These are phyloP conservation scores for Sporothrix pallida DNA, from an alignment of 2,329 filamentous ascomycete species.

Conservation along the genomic window DNA sequence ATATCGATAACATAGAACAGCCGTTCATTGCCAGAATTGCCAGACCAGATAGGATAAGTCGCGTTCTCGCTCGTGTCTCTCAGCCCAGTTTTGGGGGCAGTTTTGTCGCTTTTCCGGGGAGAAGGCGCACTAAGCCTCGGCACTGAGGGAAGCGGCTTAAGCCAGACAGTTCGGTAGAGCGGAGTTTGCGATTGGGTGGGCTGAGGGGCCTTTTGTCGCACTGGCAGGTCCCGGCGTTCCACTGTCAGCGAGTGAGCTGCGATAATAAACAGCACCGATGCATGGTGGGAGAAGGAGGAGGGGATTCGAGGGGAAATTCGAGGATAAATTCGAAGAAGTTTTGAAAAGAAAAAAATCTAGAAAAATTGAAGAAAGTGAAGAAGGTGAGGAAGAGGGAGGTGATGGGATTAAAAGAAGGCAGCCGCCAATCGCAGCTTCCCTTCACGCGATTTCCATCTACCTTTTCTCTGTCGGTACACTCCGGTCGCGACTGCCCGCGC, in stretches of 20 bases:
- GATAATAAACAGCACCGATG: not conserved
- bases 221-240: not conserved
- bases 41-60: too few species aligned
- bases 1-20: too few species aligned
- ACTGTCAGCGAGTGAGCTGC: slow-evolving; percentile 6
- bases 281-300: too few species aligned
- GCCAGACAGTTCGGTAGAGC: slow-evolving; percentile 29
- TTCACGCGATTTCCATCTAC: not conserved
- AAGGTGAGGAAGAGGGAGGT: not conserved
- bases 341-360: not conserved
- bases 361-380: not conserved
- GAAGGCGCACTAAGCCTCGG: slow-evolving; percentile 33
- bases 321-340: not conserved
- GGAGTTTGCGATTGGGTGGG: slow-evolving; percentile 25
- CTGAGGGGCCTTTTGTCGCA: not conserved
- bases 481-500: slow-evolving; percentile 22
- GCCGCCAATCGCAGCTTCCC: not conserved
- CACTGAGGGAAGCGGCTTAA: slow-evolving; percentile 23
- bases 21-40: too few species aligned
- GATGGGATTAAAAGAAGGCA: not conserved
- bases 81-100: not conserved
- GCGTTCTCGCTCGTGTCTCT: not conserved
- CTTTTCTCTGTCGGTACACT: not conserved
- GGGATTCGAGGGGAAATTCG: not conserved
- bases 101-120: slow-evolving; percentile 11